Base-by-base conservation (phyloP, 164 flowering plant genomes). In the Saururus chinensis region DNA sequence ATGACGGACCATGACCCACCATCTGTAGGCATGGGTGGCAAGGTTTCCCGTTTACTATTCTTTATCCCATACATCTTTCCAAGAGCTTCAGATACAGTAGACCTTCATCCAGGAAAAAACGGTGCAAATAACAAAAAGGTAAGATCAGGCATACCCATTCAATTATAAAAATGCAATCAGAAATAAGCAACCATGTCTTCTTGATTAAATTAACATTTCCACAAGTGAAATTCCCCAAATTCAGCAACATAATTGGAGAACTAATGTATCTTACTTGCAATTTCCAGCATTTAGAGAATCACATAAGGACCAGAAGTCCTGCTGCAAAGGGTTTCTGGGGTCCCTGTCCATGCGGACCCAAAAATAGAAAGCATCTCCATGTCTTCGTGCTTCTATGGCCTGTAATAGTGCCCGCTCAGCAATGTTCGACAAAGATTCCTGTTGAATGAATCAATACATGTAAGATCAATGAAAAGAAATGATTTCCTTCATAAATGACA, bases 271-370 rank as follows among this genome's bases (percentile, higher is more conserved):
- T 40, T 82, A 91, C 99, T 74, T 84, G 88, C 98, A 91, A 70
- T 89, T 91, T 66, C 98, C 99, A 61, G 98, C 95, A 85, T 95
- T 95, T 64, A 89, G 68, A 66, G 96, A 75, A 76, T 95, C 99
- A 78, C 99, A 95, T 55, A 91, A 89, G 61, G 96, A 77, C 98
- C 99, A 95, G 70, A 95, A 95, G 70, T 86, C 96, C 57, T 64
- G 84, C 57, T 77, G 68, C 62, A 63, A 41, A 30, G 81, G 84
- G 67, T 82, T 87, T 78, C 96, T 78, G 56, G 80, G 82, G 71
- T 95, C 99, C 69, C 55, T 71, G 66, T 91, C 98, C 96, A 87
- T 74, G 56, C 85, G 81, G 52, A 68, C 92, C 99, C 99, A 95
- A 72, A 95, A 95, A 76, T 87, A 95, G 35, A 95, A 77, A 22